These are phyloP conservation scores for Hordeum pubiflorum DNA, from an alignment of 202 grass and related monocot genomes.

Conservation along the genomic window DNA sequence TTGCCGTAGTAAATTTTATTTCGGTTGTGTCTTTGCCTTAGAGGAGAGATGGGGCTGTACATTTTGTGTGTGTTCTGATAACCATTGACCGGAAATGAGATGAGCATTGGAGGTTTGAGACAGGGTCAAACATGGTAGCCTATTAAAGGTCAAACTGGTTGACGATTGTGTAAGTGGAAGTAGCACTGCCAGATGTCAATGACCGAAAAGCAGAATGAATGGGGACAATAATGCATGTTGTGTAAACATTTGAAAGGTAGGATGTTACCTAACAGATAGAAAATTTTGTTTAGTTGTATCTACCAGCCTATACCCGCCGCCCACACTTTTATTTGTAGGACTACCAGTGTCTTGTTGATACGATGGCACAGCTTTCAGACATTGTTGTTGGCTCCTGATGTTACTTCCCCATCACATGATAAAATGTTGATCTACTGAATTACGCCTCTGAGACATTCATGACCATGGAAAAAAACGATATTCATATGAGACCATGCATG, in stretches of 20 bases:
- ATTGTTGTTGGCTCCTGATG: conserved; percentile 6
- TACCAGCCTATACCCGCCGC: background rate
- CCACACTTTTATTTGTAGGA: background rate
- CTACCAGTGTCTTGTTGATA: conserved; percentile 9
- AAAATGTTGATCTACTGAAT: background rate
- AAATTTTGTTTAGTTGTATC: background rate
- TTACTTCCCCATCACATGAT: background rate
- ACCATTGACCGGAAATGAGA: background rate
- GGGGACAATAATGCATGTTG: conserved; percentile 26
- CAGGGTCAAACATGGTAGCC: conserved; percentile 26
- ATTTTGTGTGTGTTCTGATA: background rate
- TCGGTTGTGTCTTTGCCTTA: background rate
- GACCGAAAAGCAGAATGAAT: conserved; percentile 35
- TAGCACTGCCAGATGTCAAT: conserved; percentile 26
- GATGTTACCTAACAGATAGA: conserved; percentile 29
- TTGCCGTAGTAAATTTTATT: background rate
- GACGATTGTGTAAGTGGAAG: conserved; percentile 36
- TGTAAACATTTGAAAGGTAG: conserved; percentile 23
- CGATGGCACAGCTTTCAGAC: background rate
- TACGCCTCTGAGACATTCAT: conserved; percentile 11
- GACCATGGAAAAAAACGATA: background rate
- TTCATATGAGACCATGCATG: conserved; percentile 11
- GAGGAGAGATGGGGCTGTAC: background rate
- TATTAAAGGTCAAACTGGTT: conserved; percentile 29
- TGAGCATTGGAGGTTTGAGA: conserved; percentile 15